Percentiles rank a stretch among this genome's conserved stretches.
Conservation (phyloP, 78 protist genomes). For the Salpingoeca rosetta region DNA sequence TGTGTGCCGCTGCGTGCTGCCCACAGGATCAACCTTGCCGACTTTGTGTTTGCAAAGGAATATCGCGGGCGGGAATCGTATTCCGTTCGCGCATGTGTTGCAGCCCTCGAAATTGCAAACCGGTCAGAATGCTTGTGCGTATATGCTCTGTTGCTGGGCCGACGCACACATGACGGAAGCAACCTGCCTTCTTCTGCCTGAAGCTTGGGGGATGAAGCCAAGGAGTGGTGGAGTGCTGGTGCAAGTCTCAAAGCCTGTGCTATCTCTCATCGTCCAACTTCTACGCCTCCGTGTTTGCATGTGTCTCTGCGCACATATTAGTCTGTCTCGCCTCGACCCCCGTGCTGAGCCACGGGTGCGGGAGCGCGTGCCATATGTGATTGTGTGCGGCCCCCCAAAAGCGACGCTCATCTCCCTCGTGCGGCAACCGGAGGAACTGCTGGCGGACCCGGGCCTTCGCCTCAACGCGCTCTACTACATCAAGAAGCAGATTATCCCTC, state of each 20-base stretch:
- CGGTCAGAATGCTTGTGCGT: constrained; percentile 13
- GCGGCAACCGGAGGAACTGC: constrained; percentile 36
- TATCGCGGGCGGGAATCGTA: constrained; percentile 24
- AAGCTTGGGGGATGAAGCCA: no score
- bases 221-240: no score
- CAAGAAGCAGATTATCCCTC: constrained; percentile 69
- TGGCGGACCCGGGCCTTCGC: neutral
- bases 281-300: neutral
- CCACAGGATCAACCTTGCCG: constrained; percentile 11
- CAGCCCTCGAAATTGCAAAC: constrained; percentile 26
- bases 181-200: no score
- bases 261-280: no score
- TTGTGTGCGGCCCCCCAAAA: constrained; percentile 44
- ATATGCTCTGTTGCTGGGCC: neutral
- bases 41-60: constrained; percentile 76
- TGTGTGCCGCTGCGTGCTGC: neutral
- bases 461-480: constrained; percentile 60
- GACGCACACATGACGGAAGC: neutral
- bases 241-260: no score
- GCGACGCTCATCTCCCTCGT: constrained; percentile 63
- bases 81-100: neutral
- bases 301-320: neutral
- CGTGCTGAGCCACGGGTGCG: constrained; percentile 62
- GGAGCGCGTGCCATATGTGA: constrained; percentile 71
- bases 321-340: constrained; percentile 42